Percentiles rank a stretch among this genome's conserved stretches.
Conservation (phyloP, 495 filamentous ascomycete species). For the Podospora fimiseda region DNA sequence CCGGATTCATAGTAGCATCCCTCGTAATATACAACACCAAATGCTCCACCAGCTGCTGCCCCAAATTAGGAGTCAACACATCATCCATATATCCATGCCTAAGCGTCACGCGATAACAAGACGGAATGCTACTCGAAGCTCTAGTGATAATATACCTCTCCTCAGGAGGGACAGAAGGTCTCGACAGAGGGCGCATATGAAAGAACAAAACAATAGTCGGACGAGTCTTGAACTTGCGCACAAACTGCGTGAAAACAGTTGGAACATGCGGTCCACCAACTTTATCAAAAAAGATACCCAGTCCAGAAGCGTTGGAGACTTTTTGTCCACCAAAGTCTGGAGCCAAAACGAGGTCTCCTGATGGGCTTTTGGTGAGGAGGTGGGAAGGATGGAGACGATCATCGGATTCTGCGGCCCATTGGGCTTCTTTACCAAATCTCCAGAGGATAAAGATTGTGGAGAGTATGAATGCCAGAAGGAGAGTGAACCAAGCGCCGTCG, state of each 20-base stretch:
- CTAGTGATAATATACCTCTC: constrained; percentile 30
- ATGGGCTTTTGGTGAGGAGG: constrained; percentile 24
- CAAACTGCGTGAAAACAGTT: constrained; percentile 51
- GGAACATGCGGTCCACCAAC: constrained; percentile 41
- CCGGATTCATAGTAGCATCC: constrained; percentile 35
- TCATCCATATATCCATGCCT: constrained; percentile 60
- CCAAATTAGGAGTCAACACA: constrained; percentile 52
- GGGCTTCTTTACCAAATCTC: constrained; percentile 67
- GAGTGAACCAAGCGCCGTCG: constrained; percentile 66
- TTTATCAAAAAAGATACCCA: constrained; percentile 61
- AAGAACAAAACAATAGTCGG: constrained; percentile 52
- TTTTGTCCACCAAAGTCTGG: constrained; percentile 29
- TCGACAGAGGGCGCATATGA: constrained; percentile 47
- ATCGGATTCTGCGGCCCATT: constrained; percentile 59
- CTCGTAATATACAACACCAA: constrained; percentile 26
- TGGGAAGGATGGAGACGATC: constrained; percentile 47
- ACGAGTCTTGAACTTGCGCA: constrained; percentile 49
- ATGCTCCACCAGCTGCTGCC: constrained; percentile 45
- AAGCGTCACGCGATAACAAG: constrained; percentile 55
- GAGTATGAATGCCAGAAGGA: constrained; percentile 53
- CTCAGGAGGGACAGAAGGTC: constrained; percentile 34
- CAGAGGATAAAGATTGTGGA: constrained; percentile 59
- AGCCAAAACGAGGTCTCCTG: constrained; percentile 21
- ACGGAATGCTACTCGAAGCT: constrained; percentile 36
- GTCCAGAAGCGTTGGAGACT: constrained; percentile 37